These are phyloP conservation scores for Colletotrichum sp. DNA, from an alignment of 2,329 filamentous ascomycete species.

Conservation along the genomic window DNA sequence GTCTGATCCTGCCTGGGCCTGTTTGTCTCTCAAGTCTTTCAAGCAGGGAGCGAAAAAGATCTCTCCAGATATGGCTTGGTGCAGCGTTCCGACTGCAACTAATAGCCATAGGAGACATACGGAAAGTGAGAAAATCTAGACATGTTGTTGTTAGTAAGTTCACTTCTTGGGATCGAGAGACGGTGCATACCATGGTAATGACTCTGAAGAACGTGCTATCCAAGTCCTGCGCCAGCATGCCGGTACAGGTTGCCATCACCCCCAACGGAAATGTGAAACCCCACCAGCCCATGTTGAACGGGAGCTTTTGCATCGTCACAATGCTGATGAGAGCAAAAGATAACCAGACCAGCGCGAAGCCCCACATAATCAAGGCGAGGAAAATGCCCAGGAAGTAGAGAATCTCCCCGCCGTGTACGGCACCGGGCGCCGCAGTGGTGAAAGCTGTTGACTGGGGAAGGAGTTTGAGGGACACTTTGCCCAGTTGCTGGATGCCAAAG, in stretches of 20 bases:
- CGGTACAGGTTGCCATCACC: conserved; percentile 47
- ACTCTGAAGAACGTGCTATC: conserved; percentile 49
- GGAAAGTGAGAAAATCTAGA: conserved; percentile 43
- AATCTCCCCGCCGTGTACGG: conserved; percentile 50
- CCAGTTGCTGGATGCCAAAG: conserved; percentile 60
- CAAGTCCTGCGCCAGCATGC: conserved; percentile 43
- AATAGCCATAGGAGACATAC: conserved; percentile 48
- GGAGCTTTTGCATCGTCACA: conserved; percentile 39
- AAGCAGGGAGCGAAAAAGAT: conserved; percentile 52
- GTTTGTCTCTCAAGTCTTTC: conserved; percentile 39
- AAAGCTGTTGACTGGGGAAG: conserved; percentile 49
- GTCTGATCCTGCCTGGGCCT: conserved; percentile 28
- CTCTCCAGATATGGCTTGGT: conserved; percentile 42
- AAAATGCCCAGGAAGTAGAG: conserved; percentile 64
- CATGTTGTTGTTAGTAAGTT: background rate
- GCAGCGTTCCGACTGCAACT: conserved; percentile 42
- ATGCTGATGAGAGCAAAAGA: conserved; percentile 48
- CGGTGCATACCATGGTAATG: conserved; percentile 35
- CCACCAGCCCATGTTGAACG: conserved; percentile 55
- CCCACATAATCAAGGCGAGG: conserved; percentile 47
- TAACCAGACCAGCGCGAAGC: conserved; percentile 49
- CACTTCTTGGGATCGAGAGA: too few relatives aligned
- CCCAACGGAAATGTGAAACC: conserved; percentile 52
- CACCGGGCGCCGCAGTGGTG: conserved; percentile 42
- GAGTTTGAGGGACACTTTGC: conserved; percentile 48